Percentiles rank a stretch among this genome's conserved stretches.
These are phyloP conservation scores for Penicillium silybi DNA, from an alignment of 495 filamentous ascomycete genomes.

Conservation along the genomic window DNA sequence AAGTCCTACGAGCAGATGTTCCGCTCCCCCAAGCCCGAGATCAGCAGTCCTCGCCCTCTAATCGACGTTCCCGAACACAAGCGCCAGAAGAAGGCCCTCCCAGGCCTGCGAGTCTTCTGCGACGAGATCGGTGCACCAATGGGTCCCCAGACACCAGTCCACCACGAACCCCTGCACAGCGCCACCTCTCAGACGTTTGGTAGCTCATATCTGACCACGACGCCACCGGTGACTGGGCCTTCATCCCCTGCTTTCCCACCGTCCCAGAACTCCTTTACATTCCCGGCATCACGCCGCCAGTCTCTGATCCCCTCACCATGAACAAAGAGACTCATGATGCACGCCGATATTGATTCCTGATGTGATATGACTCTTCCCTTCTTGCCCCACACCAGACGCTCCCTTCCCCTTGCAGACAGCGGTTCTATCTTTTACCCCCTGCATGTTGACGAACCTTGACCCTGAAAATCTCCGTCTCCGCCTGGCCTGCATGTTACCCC, in stretches of 20 bases:
- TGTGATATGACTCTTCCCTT: conserved; percentile 14
- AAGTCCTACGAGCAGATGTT: conserved; percentile 44
- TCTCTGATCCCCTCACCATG: conserved; percentile 33
- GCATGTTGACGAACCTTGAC: background rate
- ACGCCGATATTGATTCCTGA: conserved; percentile 20
- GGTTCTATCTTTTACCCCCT: conserved; percentile 6
- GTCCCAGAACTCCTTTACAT: conserved; percentile 27
- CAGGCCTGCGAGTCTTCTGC: conserved; percentile 40
- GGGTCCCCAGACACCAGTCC: conserved; percentile 19
- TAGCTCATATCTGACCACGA: conserved; percentile 28
- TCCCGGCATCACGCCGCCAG: conserved; percentile 27
- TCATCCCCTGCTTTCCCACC: conserved; percentile 37
- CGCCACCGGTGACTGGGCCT: conserved; percentile 36
- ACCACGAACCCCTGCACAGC: conserved; percentile 24
- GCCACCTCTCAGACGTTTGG: conserved; percentile 31
- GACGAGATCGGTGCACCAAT: conserved; percentile 31
- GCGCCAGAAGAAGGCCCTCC: conserved; percentile 34
- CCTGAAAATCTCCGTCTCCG: background rate
- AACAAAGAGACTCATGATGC: conserved; percentile 4
- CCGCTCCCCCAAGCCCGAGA: conserved; percentile 38
- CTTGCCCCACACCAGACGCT: conserved; percentile 5
- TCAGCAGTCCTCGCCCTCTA: conserved; percentile 25
- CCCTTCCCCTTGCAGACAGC: conserved; percentile 21
- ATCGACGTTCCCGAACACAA: conserved; percentile 29
- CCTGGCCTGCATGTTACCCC: conserved; percentile 11